Evolutionary conservation across 2,329 filamentous ascomycete species (phyloP).

Genomic region (Paraphaeosphaeria sporulosa): DNA sequence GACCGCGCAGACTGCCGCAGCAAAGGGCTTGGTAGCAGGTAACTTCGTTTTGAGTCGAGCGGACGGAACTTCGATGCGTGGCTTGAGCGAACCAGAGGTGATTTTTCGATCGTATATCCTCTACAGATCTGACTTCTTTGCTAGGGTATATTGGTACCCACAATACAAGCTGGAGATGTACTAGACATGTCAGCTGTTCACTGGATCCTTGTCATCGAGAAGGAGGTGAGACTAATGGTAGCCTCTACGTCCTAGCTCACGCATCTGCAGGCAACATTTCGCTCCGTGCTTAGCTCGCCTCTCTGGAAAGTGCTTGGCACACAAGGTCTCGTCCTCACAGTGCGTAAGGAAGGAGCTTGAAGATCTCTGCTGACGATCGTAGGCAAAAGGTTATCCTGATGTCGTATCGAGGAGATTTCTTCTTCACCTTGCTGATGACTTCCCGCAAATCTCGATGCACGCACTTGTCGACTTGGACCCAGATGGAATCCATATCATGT

Average conservation of each 20-base stretch:
- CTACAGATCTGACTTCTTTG: constrained; percentile 1
- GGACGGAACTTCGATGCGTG: constrained; percentile 55
- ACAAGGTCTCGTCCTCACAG: constrained; percentile 73
- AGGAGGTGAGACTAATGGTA: constrained; percentile 64
- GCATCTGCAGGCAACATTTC: constrained; percentile 71
- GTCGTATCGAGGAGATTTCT: constrained; percentile 73
- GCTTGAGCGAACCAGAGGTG: constrained; percentile 52
- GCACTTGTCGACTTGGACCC: constrained; percentile 79
- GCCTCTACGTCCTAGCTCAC: constrained; percentile 23
- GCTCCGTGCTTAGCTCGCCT: constrained; percentile 65
- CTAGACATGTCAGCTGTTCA: constrained; percentile 59
- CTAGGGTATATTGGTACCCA: constrained; percentile 70
- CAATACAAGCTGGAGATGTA: constrained; percentile 56
- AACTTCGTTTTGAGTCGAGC: constrained; percentile 57
- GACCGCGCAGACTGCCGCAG: constrained; percentile 68
- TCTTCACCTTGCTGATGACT: constrained; percentile 49
- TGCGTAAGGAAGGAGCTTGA: constrained; percentile 42
- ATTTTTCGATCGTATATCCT: background rate
- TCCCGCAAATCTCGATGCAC: constrained; percentile 60
- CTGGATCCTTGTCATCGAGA: constrained; percentile 80
- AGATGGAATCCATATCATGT: constrained; percentile 76
- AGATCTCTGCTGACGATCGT: constrained; percentile 17
- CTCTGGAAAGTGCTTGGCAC: constrained; percentile 63
- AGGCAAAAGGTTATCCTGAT: constrained; percentile 87
- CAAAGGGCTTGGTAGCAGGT: constrained; percentile 75